phyloP scores from a whole-genome alignment of 2,329 filamentous ascomycete species.

The Colletotrichum chlorophyti region DNA sequence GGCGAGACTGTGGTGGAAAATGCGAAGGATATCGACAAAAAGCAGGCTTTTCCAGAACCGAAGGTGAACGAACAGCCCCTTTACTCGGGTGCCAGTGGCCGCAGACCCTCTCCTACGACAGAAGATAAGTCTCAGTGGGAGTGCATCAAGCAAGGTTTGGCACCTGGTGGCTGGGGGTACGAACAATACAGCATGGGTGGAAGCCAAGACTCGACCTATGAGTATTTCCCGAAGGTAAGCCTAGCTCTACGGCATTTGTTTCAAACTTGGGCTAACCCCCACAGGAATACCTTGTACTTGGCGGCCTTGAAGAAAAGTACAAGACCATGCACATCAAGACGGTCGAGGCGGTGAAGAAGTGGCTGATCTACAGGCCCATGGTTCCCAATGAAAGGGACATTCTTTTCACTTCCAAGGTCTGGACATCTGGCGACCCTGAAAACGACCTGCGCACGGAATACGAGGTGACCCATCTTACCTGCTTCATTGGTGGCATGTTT shows the following conservation, averaged over 20 bases:
- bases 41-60: slow-evolving; percentile 4
- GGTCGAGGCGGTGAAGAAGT: slow-evolving; percentile 71
- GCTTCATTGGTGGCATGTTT: slow-evolving; percentile 76
- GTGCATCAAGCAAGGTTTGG: slow-evolving; percentile 68
- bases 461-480: slow-evolving; percentile 69
- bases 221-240: slow-evolving; percentile 67
- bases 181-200: slow-evolving; percentile 68
- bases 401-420: slow-evolving; percentile 74
- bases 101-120: slow-evolving; percentile 14
- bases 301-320: slow-evolving; percentile 77
- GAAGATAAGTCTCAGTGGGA: slow-evolving; percentile 22
- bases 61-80: slow-evolving; percentile 16
- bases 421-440: slow-evolving; percentile 49
- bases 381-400: slow-evolving; percentile 70
- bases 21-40: slow-evolving; percentile 1
- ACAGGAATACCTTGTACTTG: slow-evolving; percentile 75
- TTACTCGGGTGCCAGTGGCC: slow-evolving; percentile 7
- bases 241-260: neutral
- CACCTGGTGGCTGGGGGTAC: slow-evolving; percentile 48
- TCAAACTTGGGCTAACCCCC: slow-evolving; percentile 37
- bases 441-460: slow-evolving; percentile 56
- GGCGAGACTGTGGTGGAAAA: slow-evolving; percentile 35
- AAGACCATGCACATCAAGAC: slow-evolving; percentile 73
- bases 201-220: slow-evolving; percentile 73
- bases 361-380: slow-evolving; percentile 82